Base-by-base conservation (phyloP, 208 protist species). In the Trypanosoma boissoni region DNA sequence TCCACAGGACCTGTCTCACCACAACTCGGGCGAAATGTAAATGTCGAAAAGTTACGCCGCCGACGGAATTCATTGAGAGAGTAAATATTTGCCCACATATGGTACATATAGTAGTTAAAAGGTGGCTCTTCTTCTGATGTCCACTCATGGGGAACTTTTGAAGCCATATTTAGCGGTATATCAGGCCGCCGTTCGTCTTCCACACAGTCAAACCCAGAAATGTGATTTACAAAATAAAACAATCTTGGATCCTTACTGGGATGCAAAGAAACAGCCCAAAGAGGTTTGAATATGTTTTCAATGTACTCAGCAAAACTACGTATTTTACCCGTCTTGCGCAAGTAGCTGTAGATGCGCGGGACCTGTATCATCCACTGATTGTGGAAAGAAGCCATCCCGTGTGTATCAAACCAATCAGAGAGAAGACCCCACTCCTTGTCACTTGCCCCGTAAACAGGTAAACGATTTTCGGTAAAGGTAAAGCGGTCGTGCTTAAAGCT, bases 41-140 rank as follows among this genome's bases (percentile, higher is more conserved):
- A 99, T 16, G 92, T 94, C 34, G 96, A 97, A 56, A 98, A 87
- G 36, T 91, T 74, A 14, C 81, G 83, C 7, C 68, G 56, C 2
- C 62, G 57, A 26, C 98, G 80, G 54, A 98, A 95, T 57, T 84
- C 73, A 81, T 99, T 99, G 24, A 99, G 91, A 3, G 89, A 86
- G 54, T 80, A 74, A 27, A 99, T 78, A 76, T 99, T 99, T 28
- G 98, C 97, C 80, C 97, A 99, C 45, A 99, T 84, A 79, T 99
- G 98, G 78, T 98, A 98, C 65, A 95, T 83, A 72, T 98, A 99
- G 78, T 99, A 99, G 59, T 95, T 92, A 72, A 99, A 99, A 21
- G 98, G 98, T 46, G 98, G 99, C 67, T 99, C 98, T 34, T 95
- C 85, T 18, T 91, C 79, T 1, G 57, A 73, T 3, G 67, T 91